Evolutionary conservation across 2,329 filamentous ascomycete species (phyloP).

Genomic region (Hawksworthiomyces lignivorus): DNA sequence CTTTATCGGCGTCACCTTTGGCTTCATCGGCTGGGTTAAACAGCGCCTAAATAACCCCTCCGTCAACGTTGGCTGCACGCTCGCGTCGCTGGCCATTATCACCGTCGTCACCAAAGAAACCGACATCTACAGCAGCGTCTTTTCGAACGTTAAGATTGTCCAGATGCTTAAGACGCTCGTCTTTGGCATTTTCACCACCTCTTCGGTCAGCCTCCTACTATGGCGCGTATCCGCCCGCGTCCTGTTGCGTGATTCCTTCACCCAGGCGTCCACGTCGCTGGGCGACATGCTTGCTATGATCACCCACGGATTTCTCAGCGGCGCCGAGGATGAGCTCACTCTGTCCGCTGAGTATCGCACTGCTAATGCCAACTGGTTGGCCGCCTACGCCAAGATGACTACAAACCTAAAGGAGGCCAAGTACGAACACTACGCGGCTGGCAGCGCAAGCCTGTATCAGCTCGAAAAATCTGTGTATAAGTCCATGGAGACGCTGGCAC

Average conservation of each 20-base stretch:
- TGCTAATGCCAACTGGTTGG: conserved; percentile 56
- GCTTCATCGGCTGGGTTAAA: conserved; percentile 83
- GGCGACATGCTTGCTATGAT: conserved; percentile 77
- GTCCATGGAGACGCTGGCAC: conserved; percentile 75
- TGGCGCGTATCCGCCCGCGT: conserved; percentile 71
- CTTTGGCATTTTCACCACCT: conserved; percentile 66
- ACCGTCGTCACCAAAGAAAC: conserved; percentile 88
- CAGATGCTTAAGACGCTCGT: conserved; percentile 78
- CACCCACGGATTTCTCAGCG: conserved; percentile 74
- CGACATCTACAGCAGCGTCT: conserved; percentile 71
- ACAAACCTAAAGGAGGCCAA: conserved; percentile 79
- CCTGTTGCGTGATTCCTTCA: conserved; percentile 65
- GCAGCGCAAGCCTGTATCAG: conserved; percentile 69
- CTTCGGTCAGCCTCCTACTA: conserved; percentile 67
- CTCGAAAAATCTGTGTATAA: conserved; percentile 74
- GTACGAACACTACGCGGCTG: conserved; percentile 77
- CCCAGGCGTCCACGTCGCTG: conserved; percentile 64
- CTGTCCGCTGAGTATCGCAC: conserved; percentile 56
- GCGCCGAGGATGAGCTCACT: conserved; percentile 66
- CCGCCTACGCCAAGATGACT: conserved; percentile 61
- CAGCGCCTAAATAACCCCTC: conserved; percentile 69
- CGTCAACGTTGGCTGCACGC: conserved; percentile 76
- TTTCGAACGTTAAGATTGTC: conserved; percentile 72
- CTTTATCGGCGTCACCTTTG: conserved; percentile 79
- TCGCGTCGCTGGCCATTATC: conserved; percentile 83